Evolutionary conservation across 805 yeast genomes (phyloP).

Genomic region (Lachancea nothofagi): DNA sequence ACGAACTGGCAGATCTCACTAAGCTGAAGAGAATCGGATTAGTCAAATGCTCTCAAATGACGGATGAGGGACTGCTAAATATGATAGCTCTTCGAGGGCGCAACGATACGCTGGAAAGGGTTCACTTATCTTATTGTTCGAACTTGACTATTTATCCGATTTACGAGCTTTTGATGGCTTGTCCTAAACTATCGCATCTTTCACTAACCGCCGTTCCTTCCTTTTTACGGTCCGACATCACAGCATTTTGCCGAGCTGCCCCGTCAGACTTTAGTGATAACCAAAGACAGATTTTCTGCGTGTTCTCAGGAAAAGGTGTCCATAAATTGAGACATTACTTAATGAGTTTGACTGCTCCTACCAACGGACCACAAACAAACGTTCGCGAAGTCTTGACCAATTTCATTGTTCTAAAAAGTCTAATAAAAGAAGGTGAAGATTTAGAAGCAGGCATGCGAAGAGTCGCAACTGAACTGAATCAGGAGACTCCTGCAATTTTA

Average conservation of each 20-base stretch:
- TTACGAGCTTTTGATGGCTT: constrained; percentile 62
- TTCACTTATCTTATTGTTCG: constrained; percentile 88
- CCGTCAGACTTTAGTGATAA: constrained; percentile 87
- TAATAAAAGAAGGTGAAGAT: constrained; percentile 24
- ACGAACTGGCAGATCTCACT: constrained; percentile 70
- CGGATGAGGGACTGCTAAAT: constrained; percentile 74
- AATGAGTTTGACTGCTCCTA: constrained; percentile 36
- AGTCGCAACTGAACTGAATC: constrained; percentile 27
- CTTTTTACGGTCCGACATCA: constrained; percentile 81
- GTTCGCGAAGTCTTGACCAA: constrained; percentile 30
- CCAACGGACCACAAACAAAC: constrained; percentile 32
- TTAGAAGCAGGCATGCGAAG: constrained; percentile 27
- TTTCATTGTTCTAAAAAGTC: constrained; percentile 25
- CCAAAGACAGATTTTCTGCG: constrained; percentile 84
- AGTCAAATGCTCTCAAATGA: constrained; percentile 83
- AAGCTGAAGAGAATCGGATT: constrained; percentile 84
- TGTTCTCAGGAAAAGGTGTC: constrained; percentile 88
- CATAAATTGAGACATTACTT: constrained; percentile 66
- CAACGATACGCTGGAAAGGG: constrained; percentile 83
- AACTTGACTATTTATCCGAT: constrained; percentile 75
- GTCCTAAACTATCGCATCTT: constrained; percentile 83
- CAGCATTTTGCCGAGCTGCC: constrained; percentile 83
- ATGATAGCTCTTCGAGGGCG: constrained; percentile 62
- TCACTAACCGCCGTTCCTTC: constrained; percentile 88
- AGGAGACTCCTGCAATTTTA: constrained; percentile 32